A percentile compares a stretch with the other conserved stretches of the same genome.
Evolutionary conservation across 2,329 filamentous ascomycete species (phyloP).

Genomic region (Paraphoma sp.): DNA sequence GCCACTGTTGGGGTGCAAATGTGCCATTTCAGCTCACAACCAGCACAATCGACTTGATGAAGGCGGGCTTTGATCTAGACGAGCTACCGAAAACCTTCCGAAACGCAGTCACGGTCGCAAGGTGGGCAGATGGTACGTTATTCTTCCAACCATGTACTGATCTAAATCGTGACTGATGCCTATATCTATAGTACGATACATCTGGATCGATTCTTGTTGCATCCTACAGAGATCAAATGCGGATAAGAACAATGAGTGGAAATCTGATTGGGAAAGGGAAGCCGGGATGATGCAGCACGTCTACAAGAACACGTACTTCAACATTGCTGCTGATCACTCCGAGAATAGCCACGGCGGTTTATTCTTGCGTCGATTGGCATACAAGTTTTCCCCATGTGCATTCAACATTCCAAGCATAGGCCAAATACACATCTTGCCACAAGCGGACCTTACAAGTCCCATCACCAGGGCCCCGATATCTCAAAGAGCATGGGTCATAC

Average conservation of each 20-base stretch:
- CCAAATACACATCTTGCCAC: background rate
- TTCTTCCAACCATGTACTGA: background rate
- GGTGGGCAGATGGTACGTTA: background rate
- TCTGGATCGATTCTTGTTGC: slow-evolving; percentile 11
- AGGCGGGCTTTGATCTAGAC: background rate
- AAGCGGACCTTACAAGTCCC: background rate
- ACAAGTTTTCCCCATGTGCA: slow-evolving; percentile 1
- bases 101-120: background rate
- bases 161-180: background rate
- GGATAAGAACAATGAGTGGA: background rate
- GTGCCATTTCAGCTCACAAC: slow-evolving; percentile 1
- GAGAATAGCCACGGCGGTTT: slow-evolving; percentile 1
- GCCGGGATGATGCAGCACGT: slow-evolving; percentile 7
- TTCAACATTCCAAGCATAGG: background rate
- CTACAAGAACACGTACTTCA: slow-evolving; percentile 5
- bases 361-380: background rate
- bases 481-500: slow-evolving; percentile 1
- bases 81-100: slow-evolving; percentile 1
- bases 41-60: background rate
- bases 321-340: slow-evolving; percentile 5
- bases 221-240: slow-evolving; percentile 2
- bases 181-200: slow-evolving; percentile 1
- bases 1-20: slow-evolving; percentile 7
- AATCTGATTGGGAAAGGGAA: slow-evolving; percentile 3
- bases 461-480: slow-evolving; percentile 1